Evolutionary conservation across 1,139 yeast genomes (phyloP).

Genomic region (Sugiyamaella xylanicola): DNA sequence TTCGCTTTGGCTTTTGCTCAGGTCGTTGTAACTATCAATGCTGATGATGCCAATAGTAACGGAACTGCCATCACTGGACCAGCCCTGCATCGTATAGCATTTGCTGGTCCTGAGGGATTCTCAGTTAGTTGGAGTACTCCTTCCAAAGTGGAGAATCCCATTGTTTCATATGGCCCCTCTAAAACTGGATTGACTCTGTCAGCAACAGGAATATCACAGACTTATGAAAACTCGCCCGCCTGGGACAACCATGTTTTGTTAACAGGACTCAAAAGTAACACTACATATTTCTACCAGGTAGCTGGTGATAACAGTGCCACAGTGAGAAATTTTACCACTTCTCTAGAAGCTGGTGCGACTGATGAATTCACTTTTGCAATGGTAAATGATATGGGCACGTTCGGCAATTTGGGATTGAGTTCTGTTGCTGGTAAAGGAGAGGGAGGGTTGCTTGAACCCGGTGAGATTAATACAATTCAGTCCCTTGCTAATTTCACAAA

Average conservation of each 20-base stretch:
- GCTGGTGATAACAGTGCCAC: slow-evolving; percentile 18
- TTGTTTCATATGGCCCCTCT: slow-evolving; percentile 33
- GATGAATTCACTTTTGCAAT: slow-evolving; percentile 32
- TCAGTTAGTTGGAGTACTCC: slow-evolving; percentile 32
- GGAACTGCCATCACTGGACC: slow-evolving; percentile 17
- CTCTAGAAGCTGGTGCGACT: slow-evolving; percentile 22
- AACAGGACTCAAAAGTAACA: slow-evolving; percentile 32
- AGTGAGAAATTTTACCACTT: slow-evolving; percentile 31
- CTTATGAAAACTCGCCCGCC: slow-evolving; percentile 37
- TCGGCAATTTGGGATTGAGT: slow-evolving; percentile 34
- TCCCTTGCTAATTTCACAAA: slow-evolving; percentile 31
- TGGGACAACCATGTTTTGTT: slow-evolving; percentile 38
- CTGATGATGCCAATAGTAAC: slow-evolving; percentile 2
- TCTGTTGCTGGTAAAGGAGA: slow-evolving; percentile 27
- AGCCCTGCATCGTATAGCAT: slow-evolving; percentile 33
- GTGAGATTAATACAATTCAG: slow-evolving; percentile 32
- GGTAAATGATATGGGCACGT: slow-evolving; percentile 36
- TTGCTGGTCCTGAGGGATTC: slow-evolving; percentile 30
- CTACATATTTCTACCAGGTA: slow-evolving; percentile 37
- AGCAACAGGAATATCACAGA: slow-evolving; percentile 33
- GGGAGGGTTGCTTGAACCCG: slow-evolving; percentile 23
- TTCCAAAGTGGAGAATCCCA: slow-evolving; percentile 27
- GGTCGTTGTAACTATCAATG: not conserved
- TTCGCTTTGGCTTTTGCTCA: not conserved
- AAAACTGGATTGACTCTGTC: slow-evolving; percentile 29